Percentiles rank a stretch among this genome's conserved stretches.
phyloP scores from a whole-genome alignment of 2,329 filamentous ascomycete genomes.

The Alternaria burnsii region DNA sequence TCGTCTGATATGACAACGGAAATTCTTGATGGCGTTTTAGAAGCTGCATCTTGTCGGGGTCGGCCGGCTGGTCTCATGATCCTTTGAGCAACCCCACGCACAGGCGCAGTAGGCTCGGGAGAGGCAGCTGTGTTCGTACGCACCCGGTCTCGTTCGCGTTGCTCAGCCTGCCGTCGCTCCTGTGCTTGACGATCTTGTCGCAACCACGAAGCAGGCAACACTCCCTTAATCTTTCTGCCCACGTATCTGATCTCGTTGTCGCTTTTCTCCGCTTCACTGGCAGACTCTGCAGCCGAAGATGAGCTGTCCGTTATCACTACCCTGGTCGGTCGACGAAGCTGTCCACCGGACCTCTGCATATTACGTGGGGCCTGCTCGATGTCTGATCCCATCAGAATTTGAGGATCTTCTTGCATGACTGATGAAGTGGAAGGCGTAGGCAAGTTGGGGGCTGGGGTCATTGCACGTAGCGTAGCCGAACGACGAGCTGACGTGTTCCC shows the following conservation, averaged over 20 bases:
- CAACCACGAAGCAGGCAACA: constrained; percentile 61
- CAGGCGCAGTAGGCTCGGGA: constrained; percentile 35
- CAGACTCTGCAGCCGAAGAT: constrained; percentile 29
- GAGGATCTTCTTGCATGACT: constrained; percentile 30
- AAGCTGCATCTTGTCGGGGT: neutral
- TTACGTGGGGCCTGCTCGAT: constrained; percentile 29
- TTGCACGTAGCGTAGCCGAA: constrained; percentile 6
- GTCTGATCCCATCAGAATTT: constrained; percentile 27
- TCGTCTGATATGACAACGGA: constrained; percentile 48
- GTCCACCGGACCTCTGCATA: constrained; percentile 20
- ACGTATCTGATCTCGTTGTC: constrained; percentile 47
- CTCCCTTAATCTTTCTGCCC: constrained; percentile 56
- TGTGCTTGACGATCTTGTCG: constrained; percentile 56
- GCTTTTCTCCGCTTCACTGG: constrained; percentile 42
- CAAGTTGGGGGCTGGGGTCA: constrained; percentile 27
- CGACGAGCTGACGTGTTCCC: constrained; percentile 15
- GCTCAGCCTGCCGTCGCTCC: constrained; percentile 29
- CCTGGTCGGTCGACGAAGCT: constrained; percentile 24
- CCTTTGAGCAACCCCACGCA: constrained; percentile 46
- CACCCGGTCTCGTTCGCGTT: constrained; percentile 26
- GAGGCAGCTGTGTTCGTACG: constrained; percentile 22
- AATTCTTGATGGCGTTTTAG: constrained; percentile 23
- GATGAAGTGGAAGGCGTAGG: constrained; percentile 47
- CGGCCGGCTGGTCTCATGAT: constrained; percentile 26
- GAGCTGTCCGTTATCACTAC: constrained; percentile 30